A percentile compares a stretch with the other conserved stretches of the same genome.
Conservation (phyloP, 2,329 filamentous ascomycete species). For the Calycina marina region DNA sequence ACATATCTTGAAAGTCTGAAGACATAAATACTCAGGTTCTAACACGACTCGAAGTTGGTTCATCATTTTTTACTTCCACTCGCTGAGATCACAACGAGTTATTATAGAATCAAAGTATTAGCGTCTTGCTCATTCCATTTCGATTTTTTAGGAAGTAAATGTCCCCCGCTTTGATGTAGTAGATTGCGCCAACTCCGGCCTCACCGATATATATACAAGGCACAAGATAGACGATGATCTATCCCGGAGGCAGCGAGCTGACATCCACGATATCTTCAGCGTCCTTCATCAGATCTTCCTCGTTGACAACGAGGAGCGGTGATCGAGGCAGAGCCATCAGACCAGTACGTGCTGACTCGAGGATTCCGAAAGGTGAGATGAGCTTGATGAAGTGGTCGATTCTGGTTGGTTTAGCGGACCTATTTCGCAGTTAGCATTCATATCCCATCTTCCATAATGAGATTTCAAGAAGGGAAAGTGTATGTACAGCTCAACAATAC, state of each 20-base stretch:
- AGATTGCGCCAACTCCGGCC: slow-evolving; percentile 15
- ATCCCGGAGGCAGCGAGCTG: slow-evolving; percentile 86
- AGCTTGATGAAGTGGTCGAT: slow-evolving; percentile 98
- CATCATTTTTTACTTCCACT: no score
- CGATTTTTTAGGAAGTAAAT: no score
- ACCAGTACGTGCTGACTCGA: slow-evolving; percentile 90
- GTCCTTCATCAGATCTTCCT: slow-evolving; percentile 61
- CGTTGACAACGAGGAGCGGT: slow-evolving; percentile 61
- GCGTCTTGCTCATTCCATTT: no score
- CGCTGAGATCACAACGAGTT: no score
- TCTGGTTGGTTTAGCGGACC: slow-evolving; percentile 76
- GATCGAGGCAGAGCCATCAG: slow-evolving; percentile 94
- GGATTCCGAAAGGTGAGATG: slow-evolving; percentile 82
- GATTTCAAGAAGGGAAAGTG: neutral
- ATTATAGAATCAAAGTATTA: no score
- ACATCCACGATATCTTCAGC: slow-evolving; percentile 90
- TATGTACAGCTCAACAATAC: slow-evolving; percentile 89
- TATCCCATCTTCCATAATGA: slow-evolving; percentile 7
- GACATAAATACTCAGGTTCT: no score
- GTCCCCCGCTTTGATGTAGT: no score
- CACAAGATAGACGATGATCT: slow-evolving; percentile 21
- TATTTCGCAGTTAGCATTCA: slow-evolving; percentile 3
- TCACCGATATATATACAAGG: slow-evolving; percentile 5
- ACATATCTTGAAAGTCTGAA: no score
- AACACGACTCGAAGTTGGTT: no score